Percentiles rank a stretch among this genome's conserved stretches.
Conservation (phyloP, 208 protist genomes). For the Trypanosomatidae sp. region DNA sequence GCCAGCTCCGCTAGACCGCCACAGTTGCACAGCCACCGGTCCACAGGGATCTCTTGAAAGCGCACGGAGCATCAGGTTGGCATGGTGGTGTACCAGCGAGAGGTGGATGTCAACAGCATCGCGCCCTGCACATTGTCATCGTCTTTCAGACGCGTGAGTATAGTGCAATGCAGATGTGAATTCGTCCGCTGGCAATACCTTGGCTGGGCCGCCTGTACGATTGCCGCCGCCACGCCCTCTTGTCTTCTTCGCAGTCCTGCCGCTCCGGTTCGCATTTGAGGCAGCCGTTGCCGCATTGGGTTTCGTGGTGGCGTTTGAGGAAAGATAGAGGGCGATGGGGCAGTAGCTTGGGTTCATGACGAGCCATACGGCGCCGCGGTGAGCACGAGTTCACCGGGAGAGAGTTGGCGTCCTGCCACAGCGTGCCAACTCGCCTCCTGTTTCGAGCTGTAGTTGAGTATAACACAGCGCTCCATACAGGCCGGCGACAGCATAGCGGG, state of each 20-base stretch:
- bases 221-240: background rate
- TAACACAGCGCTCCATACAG: conserved; percentile 24
- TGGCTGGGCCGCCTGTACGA: background rate
- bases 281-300: background rate
- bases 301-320: conserved; percentile 15
- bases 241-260: background rate
- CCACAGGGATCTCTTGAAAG: conserved; percentile 43
- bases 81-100: conserved; percentile 30
- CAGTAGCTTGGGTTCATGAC: conserved; percentile 49
- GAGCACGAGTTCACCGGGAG: conserved; percentile 63
- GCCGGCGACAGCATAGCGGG: background rate
- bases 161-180: conserved; percentile 3
- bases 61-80: conserved; percentile 48
- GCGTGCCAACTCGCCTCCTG: conserved; percentile 52
- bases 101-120: background rate
- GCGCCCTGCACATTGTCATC: background rate
- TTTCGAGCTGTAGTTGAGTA: conserved; percentile 26
- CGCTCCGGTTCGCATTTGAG: background rate
- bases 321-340: conserved; percentile 49
- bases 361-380: conserved; percentile 47
- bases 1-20: conserved; percentile 44
- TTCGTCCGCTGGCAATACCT: background rate
- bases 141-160: background rate
- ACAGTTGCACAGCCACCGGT: conserved; percentile 46
- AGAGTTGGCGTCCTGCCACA: conserved; percentile 39